phyloP scores from a whole-genome alignment of 1,284 basidiomycete genomes.

The Termitomyces sp. region DNA sequence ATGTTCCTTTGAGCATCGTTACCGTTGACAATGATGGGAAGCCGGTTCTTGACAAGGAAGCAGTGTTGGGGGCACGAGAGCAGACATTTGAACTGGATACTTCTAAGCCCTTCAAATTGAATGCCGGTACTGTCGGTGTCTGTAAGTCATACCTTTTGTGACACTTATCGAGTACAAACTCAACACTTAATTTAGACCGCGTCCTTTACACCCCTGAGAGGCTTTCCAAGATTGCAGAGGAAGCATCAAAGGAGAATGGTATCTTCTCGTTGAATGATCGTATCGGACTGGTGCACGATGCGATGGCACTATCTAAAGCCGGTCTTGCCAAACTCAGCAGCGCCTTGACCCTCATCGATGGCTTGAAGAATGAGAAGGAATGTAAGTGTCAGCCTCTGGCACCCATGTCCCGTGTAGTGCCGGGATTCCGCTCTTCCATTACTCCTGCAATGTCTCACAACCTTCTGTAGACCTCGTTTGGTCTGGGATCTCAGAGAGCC shows the following conservation, averaged over 20 bases:
- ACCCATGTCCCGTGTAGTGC: not conserved
- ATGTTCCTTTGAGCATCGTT: conserved; percentile 77
- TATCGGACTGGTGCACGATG: conserved; percentile 81
- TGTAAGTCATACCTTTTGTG: conserved; percentile 46
- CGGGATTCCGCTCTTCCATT: not conserved
- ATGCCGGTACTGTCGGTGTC: conserved; percentile 85
- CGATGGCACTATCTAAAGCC: conserved; percentile 76
- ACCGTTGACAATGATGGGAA: conserved; percentile 59
- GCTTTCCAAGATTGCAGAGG: conserved; percentile 73
- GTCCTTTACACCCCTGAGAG: conserved; percentile 85
- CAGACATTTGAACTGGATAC: conserved; percentile 65
- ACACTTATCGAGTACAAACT: not conserved
- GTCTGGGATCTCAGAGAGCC: conserved; percentile 55
- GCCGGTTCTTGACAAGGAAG: conserved; percentile 54
- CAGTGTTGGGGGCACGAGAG: conserved; percentile 71
- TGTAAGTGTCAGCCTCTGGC: conserved; percentile 39
- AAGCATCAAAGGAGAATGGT: conserved; percentile 59
- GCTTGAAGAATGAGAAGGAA: conserved; percentile 70
- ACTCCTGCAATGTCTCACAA: not conserved
- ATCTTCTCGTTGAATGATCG: conserved; percentile 82
- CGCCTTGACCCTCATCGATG: conserved; percentile 68
- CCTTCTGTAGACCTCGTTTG: conserved; percentile 64
- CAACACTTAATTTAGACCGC: conserved; percentile 48
- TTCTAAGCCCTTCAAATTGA: conserved; percentile 79
- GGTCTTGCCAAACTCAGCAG: conserved; percentile 76